Evolutionary conservation across 2,329 filamentous ascomycete species (phyloP), one percentile per base, ranked within the genome.

Genomic region (Sporothrix pallida): DNA sequence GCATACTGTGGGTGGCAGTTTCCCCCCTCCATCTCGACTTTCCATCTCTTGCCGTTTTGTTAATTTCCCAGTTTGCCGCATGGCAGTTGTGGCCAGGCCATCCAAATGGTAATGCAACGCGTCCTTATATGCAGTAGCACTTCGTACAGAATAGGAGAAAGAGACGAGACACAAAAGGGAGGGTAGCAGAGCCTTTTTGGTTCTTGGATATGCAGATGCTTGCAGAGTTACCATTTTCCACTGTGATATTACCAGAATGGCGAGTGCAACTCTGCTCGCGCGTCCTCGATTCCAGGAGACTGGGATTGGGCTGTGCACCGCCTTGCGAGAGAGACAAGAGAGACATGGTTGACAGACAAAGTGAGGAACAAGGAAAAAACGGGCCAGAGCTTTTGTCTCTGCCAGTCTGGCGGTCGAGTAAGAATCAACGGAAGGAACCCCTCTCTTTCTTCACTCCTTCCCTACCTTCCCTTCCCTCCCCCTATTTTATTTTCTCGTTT

Each of bases 291-390:
- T 60, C 68, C 68, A 52, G 68, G 68, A 60, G 68, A 48, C 52
- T 70, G 68, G 68, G 54, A 60, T 48, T 70, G 68, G 68, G 68
- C 37, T 70, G 68, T 70, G 67, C 46, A 69, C 60, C 67, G 67
- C 46, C 67, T 15, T 46, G 60, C 37, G 3, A 58, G n/a, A 56
- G 52, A 67, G 42, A 17, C 63, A 50, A 20, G 31, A 23, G 7
- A 56, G 60, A 65, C n/a, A 56, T 56, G 52, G 52, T 56, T 56
- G 52, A 13, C 52, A 56, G 20, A 17, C 20, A 52, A 52, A 56
- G 12, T 20, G 52, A 48, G 46, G 17, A 20, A 20, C n/a, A n/a
- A 52, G 13, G 10, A 52, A 17, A 17, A 52, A 52, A n/a, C n/a
- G 60, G 60, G 37, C 37, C 1, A 44, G 60, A 65, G 23, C 37